Evolutionary conservation across 164 flowering plant genomes (phyloP).

Genomic region (Paratinospora sagittata): DNA sequence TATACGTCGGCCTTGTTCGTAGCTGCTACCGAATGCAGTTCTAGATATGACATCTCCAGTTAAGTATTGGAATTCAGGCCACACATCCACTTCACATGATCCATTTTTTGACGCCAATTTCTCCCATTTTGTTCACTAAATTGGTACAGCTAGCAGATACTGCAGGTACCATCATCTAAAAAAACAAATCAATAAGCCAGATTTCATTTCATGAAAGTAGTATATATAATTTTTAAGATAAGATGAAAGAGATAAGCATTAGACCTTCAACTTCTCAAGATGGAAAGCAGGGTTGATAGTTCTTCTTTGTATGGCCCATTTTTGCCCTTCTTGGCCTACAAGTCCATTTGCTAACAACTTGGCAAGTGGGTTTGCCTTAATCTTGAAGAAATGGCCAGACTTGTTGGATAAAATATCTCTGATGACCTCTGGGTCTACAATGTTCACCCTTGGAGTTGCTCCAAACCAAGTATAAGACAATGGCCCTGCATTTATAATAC

Average conservation of each 20-base stretch:
- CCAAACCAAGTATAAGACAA: slow-evolving; percentile 11
- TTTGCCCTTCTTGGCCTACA: slow-evolving; percentile 11
- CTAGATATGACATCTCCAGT: slow-evolving; percentile 33
- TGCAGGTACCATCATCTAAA: slow-evolving; percentile 29
- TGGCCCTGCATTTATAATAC: slow-evolving; percentile 15
- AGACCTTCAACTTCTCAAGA: slow-evolving; percentile 28
- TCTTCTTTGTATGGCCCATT: slow-evolving; percentile 29
- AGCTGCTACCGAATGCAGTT: slow-evolving; percentile 37
- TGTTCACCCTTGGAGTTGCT: slow-evolving; percentile 9
- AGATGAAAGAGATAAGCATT: neutral
- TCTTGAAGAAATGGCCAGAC: slow-evolving; percentile 4
- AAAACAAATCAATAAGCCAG: too few species aligned
- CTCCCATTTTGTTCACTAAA: slow-evolving; percentile 25
- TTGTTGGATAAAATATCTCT: slow-evolving; percentile 11
- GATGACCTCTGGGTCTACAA: slow-evolving; percentile 12
- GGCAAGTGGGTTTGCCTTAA: neutral
- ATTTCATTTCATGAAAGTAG: neutral
- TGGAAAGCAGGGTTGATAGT: slow-evolving; percentile 27
- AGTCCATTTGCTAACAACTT: slow-evolving; percentile 15
- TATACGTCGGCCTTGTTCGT: slow-evolving; percentile 32
- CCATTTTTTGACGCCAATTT: neutral
- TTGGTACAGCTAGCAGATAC: slow-evolving; percentile 22
- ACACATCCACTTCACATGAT: slow-evolving; percentile 30
- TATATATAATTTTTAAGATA: neutral
- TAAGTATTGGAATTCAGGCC: slow-evolving; percentile 23